Evolutionary conservation across 257 asterid species (phyloP).

Genomic region (Euphrasia confusa): DNA sequence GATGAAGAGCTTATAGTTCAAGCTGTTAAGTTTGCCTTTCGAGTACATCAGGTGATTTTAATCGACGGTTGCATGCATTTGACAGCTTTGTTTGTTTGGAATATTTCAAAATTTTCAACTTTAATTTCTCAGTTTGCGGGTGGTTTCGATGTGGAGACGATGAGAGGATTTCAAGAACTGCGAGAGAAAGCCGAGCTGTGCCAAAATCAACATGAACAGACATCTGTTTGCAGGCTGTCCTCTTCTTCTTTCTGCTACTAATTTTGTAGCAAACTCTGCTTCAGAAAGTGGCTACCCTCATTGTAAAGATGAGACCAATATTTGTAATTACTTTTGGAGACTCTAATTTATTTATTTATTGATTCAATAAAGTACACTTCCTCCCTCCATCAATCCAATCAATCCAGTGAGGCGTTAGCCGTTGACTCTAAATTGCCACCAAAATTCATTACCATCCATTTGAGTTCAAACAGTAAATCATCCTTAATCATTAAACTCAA

Average conservation of each 20-base stretch:
- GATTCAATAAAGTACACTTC: too few species aligned
- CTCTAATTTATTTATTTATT: conserved; percentile 20
- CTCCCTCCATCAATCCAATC: too few species aligned
- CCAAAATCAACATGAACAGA: conserved; percentile 43
- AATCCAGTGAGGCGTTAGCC: too few species aligned
- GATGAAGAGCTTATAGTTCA: conserved; percentile 73
- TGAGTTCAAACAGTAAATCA: too few species aligned
- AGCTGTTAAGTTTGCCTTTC: conserved; percentile 88
- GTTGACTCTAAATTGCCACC: too few species aligned
- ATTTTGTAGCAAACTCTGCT: conserved; percentile 50
- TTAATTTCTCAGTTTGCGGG: conserved; percentile 71
- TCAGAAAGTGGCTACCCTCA: conserved; percentile 25
- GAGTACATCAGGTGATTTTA: conserved; percentile 82
- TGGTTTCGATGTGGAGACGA: conserved; percentile 92
- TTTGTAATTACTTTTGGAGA: conserved; percentile 28
- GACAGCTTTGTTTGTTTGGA: not conserved
- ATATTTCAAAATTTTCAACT: not conserved
- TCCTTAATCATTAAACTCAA: too few species aligned
- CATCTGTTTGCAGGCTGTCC: conserved; percentile 33
- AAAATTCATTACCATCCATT: too few species aligned
- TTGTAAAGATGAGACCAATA: conserved; percentile 28
- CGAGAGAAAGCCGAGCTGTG: conserved; percentile 74
- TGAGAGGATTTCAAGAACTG: conserved; percentile 89
- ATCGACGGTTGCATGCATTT: too few species aligned
- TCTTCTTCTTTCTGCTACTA: conserved; percentile 14